phyloP scores from a whole-genome alignment of 345 rosid genomes.

The Odontarrhena argentea region DNA sequence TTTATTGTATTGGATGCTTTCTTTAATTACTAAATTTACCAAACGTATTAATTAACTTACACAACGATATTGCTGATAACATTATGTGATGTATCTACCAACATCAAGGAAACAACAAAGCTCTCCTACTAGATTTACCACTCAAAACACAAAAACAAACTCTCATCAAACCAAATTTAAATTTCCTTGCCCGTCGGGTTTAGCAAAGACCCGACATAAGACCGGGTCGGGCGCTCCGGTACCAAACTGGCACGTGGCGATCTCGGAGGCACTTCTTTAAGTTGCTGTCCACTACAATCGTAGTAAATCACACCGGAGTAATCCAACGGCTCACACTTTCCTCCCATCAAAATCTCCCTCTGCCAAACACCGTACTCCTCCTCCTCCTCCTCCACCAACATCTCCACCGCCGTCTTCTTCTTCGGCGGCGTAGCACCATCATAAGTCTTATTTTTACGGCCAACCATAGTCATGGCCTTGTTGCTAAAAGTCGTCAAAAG shows the following conservation, averaged over 20 bases:
- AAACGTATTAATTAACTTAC: conserved; percentile 13
- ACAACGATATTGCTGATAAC: conserved; percentile 15
- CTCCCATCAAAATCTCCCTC: conserved; percentile 87
- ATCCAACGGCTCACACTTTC: conserved; percentile 87
- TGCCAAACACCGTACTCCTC: conserved; percentile 94
- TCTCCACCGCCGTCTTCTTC: conserved; percentile 28
- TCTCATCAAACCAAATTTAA: conserved; percentile 20
- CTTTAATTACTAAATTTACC: not conserved
- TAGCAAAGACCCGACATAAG: conserved; percentile 36
- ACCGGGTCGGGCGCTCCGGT: conserved; percentile 41
- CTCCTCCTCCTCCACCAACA: conserved; percentile 39
- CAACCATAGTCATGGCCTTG: conserved; percentile 55
- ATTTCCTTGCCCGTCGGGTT: conserved; percentile 35
- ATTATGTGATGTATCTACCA: conserved; percentile 23
- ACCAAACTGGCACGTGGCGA: conserved; percentile 88
- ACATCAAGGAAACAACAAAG: not conserved
- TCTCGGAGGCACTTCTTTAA: conserved; percentile 61
- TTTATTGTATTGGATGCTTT: conserved; percentile 2
- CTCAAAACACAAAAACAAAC: conserved; percentile 16
- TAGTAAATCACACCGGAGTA: conserved; percentile 90
- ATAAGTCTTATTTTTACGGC: conserved; percentile 37
- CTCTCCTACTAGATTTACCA: conserved; percentile 23
- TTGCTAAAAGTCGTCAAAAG: conserved; percentile 55
- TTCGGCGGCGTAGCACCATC: conserved; percentile 11
- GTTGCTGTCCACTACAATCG: conserved; percentile 63